These are phyloP conservation scores for Tardiomyces depauwii DNA, from an alignment of 1,139 yeast species.

Conservation along the genomic window DNA sequence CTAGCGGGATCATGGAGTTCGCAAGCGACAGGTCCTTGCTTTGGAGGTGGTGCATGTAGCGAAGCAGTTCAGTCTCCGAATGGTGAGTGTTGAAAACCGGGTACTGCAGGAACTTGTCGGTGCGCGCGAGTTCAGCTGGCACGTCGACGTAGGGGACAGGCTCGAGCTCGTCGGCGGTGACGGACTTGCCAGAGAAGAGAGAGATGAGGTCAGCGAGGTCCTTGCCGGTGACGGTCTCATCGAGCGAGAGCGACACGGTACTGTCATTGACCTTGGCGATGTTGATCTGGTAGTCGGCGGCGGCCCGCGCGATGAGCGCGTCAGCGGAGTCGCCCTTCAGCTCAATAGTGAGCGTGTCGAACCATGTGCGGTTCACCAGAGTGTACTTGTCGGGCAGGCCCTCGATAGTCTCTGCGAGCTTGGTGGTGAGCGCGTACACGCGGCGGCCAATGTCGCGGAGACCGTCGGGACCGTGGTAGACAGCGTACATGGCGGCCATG, in stretches of 20 bases:
- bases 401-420: constrained; percentile 51
- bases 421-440: constrained; percentile 62
- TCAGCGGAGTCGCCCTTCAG: constrained; percentile 46
- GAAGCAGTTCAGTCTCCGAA: constrained; percentile 87
- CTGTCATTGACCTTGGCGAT: constrained; percentile 54
- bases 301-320: constrained; percentile 46
- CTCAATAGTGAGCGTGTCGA: constrained; percentile 74
- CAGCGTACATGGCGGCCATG: constrained; percentile 92
- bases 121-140: constrained; percentile 46
- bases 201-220: constrained; percentile 51
- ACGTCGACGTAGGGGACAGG: constrained; percentile 21
- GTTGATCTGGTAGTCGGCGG: constrained; percentile 54
- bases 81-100: constrained; percentile 81
- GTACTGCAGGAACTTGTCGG: constrained; percentile 46
- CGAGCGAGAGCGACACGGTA: constrained; percentile 66
- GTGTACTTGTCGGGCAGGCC: constrained; percentile 11
- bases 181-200: constrained; percentile 29
- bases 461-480: constrained; percentile 94
- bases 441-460: constrained; percentile 67
- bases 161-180: constrained; percentile 7
- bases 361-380: constrained; percentile 55
- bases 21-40: constrained; percentile 86
- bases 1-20: constrained; percentile 93
- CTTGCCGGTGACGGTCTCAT: constrained; percentile 64
- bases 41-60: constrained; percentile 81